Evolutionary conservation across 768 basidiomycete genomes (phyloP), one percentile per base, ranked within the genome.

Genomic region (Cystofilobasidium ferigula): DNA sequence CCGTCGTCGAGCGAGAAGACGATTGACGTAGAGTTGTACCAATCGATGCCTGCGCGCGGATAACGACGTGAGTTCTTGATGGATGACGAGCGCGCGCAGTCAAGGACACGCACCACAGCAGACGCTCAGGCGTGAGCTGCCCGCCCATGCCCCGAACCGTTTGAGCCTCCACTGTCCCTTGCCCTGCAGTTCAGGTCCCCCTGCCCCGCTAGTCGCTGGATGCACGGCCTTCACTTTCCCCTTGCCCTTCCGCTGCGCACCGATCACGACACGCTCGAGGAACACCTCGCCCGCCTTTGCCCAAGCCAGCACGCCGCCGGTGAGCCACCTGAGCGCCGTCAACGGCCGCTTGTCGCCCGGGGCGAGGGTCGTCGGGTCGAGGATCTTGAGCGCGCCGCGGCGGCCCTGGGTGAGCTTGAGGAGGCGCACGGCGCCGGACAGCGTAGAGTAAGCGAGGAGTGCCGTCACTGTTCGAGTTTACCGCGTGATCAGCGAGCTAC

Each of bases 221-320:
- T 13, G n/a, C 48, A 9, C 13, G 7, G 30, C 51, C 30, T 54
- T 24, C 9, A 6, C 51, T 18, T 32, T 54, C 28, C 51, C 30
- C 18, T 54, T 54, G 13, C 45, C 13, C 45, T 12, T 48, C 20
- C 45, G 9, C 18, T 7, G 13, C 28, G 51, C 28, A 18, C 6
- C n/a, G 4, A n/a, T 3, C 30, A 20, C 2, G 30, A 32, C 28
- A 1, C 20, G 38, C 38, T 14, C 24, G 32, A 60, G 24, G n/a
- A 28, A 60, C 4, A 60, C 38, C 58, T 45, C 38, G 12, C 58
- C 58, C 18, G 28, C 38, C 58, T 60, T 60, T 12, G 58, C 40
- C 35, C 38, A 60, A 1, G 58, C 38, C 14, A 60, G 18, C 24
- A 60, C 16, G 24, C 43, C 38, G 10, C 24, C 9, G 9, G 3